Percentiles rank a stretch among this genome's conserved stretches.
phyloP scores from a whole-genome alignment of 2,329 filamentous ascomycete genomes.

The Xylaria multiplex region DNA sequence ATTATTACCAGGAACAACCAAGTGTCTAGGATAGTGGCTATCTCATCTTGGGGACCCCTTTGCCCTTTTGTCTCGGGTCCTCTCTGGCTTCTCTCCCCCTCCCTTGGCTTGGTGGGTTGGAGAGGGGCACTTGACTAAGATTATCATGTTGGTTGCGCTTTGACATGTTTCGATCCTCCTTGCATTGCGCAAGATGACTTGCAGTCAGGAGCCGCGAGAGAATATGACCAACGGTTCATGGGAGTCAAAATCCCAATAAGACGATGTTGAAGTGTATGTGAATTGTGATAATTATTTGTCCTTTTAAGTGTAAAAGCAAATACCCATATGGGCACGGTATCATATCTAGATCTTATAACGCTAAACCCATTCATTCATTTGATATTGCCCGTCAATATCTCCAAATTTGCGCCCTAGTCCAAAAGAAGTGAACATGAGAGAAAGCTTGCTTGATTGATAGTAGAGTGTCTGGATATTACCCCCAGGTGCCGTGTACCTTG shows the following conservation, averaged over 20 bases:
- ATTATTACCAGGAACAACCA: background rate
- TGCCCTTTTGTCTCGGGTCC: conserved; percentile 5
- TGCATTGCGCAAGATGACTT: conserved; percentile 25
- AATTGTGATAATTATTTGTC: conserved; percentile 13
- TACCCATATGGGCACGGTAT: conserved; percentile 31
- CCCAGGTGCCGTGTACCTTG: conserved; percentile 66
- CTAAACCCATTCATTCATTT: conserved; percentile 22
- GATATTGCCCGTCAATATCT: conserved; percentile 15
- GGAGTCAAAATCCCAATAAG: background rate
- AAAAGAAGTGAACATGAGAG: conserved; percentile 9
- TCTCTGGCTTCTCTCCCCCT: conserved; percentile 3
- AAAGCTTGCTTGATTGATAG: background rate
- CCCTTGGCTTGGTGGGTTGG: conserved; percentile 8
- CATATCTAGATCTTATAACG: conserved; percentile 32
- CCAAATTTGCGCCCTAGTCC: conserved; percentile 5
- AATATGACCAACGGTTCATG: no score
- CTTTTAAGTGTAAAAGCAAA: conserved; percentile 23
- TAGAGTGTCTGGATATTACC: conserved; percentile 41
- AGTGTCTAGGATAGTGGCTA: background rate
- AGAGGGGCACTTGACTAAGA: conserved; percentile 19
- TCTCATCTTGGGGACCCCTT: conserved; percentile 10
- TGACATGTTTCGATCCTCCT: conserved; percentile 16
- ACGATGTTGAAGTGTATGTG: conserved; percentile 1
- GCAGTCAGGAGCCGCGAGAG: conserved; percentile 4
- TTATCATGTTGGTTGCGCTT: conserved; percentile 2